Base-by-base conservation (phyloP, 148 eudicot genomes). In the Rhododendron ferrugineum region DNA sequence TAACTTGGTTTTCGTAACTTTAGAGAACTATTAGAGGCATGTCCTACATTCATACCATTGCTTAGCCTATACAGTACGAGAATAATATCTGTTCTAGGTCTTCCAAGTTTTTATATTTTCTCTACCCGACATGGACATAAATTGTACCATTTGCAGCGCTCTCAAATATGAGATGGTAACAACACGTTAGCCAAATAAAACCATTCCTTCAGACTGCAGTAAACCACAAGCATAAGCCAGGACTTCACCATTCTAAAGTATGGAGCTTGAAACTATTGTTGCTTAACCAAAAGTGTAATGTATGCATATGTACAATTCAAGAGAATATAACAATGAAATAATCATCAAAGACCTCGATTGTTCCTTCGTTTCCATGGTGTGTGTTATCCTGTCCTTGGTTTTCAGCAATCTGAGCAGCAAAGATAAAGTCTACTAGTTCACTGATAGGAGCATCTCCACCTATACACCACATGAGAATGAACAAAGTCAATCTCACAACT, bases 391-490 rank as follows among this genome's bases (percentile, higher is more conserved):
- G 79, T 32, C 89, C 93, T 89, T 78, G 84, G 79, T 83, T 90
- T 87, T 90, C 91, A 85, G 98, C 98, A 72, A 97, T 90, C 88
- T 92, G 92, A 84, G 98, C 92, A 86, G 99, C 99, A 85, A 91
- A 86, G 64, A 97, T 95, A 88, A 93, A 91, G 90, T 97, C 99
- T 84, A 97, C 95, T 34, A 95, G 85, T 84, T 93, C 94, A 89
- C 85, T 79, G 46, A 97, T 83, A 60, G 94, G 92, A 88, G 98
- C 95, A 90, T 86, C 85, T 84, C 86, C 87, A 72, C 99, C 99
- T 97, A 91, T 76, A 89, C n/a, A 84, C 49, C 88, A 58, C 82
- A 85, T 54, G 36, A 82, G 82, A 70, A 32, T n/a, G 20, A 34
- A 52, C 47, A 44, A 64, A 9, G 36, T 58, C 30, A 75, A 64